phyloP scores from a whole-genome alignment of 78 protist genomes.

The Pelomyxa schiedti region DNA sequence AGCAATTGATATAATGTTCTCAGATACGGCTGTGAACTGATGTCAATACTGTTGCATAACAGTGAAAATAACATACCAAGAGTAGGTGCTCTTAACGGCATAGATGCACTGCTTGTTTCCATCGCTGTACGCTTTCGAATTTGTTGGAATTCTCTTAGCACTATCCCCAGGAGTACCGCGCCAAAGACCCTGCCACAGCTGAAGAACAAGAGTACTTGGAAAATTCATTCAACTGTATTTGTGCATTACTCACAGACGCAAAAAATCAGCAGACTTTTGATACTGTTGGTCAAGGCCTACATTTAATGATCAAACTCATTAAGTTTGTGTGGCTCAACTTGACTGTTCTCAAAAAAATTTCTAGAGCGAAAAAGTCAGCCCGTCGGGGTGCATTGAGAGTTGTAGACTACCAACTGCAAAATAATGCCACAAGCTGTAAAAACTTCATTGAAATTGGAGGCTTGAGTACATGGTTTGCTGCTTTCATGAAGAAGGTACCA shows the following conservation, averaged over 20 bases:
- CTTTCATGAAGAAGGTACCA: slow-evolving; percentile 45
- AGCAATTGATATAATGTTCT: no score
- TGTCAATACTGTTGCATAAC: no score
- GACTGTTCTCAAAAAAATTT: no score
- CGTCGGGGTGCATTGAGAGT: slow-evolving; percentile 31
- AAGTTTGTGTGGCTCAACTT: no score
- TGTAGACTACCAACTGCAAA: slow-evolving; percentile 4
- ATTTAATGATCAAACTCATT: slow-evolving; percentile 40
- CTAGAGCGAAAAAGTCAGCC: slow-evolving; percentile 32
- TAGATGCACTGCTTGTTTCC: no score
- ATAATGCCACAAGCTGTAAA: background rate
- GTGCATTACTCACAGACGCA: slow-evolving; percentile 12
- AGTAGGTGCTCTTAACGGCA: no score
- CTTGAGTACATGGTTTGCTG: slow-evolving; percentile 37
- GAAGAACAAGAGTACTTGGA: slow-evolving; percentile 35
- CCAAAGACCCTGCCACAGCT: no score
- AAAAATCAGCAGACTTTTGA: slow-evolving; percentile 4
- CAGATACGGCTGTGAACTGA: no score
- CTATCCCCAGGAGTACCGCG: no score
- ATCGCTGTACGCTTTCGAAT: no score
- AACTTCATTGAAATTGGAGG: slow-evolving; percentile 26
- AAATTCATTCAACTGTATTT: slow-evolving; percentile 20
- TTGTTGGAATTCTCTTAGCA: no score
- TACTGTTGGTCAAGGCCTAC: slow-evolving; percentile 40
- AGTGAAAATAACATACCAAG: no score